Percentiles rank a stretch among this genome's conserved stretches.
phyloP scores from a whole-genome alignment of 371 early-diverging fungal genomes.

The Mucor sp. region DNA sequence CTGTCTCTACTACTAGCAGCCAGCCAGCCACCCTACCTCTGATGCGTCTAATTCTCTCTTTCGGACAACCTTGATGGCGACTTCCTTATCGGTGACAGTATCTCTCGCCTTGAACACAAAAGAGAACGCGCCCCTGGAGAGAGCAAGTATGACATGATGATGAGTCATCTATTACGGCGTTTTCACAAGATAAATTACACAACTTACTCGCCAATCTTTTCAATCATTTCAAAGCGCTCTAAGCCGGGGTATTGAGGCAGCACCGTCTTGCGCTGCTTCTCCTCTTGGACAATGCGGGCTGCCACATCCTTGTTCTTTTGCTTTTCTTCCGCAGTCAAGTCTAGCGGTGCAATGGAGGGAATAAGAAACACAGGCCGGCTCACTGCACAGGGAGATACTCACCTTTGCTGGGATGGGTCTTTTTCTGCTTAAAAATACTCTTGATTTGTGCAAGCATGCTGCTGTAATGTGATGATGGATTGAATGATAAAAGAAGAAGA shows the following conservation, averaged over 20 bases:
- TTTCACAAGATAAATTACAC: not conserved
- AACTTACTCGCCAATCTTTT: slow-evolving; percentile 75
- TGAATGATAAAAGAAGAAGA: not conserved
- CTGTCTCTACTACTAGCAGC: too few relatives aligned
- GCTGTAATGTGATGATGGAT: not conserved
- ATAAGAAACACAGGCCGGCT: too few relatives aligned
- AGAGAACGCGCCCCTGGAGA: slow-evolving; percentile 75
- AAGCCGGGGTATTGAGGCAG: slow-evolving; percentile 53
- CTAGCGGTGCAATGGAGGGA: not conserved
- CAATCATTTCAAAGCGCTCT: slow-evolving; percentile 59
- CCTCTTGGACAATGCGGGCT: slow-evolving; percentile 23
- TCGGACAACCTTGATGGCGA: slow-evolving; percentile 83
- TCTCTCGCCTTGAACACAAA: slow-evolving; percentile 75
- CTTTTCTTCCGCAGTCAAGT: slow-evolving; percentile 14
- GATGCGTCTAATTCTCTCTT: slow-evolving; percentile 60
- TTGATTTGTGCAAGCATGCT: slow-evolving; percentile 28
- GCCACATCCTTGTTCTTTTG: slow-evolving; percentile 30
- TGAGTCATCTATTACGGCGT: not conserved
- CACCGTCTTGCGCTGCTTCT: slow-evolving; percentile 19
- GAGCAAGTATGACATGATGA: not conserved
- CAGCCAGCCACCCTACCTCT: slow-evolving; percentile 46
- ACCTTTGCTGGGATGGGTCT: slow-evolving; percentile 19
- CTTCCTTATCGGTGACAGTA: slow-evolving; percentile 55
- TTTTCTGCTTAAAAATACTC: slow-evolving; percentile 28
- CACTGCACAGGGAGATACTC: not conserved